phyloP scores from a whole-genome alignment of 148 eudicot genomes.

The Hydrangea macrophylla region DNA sequence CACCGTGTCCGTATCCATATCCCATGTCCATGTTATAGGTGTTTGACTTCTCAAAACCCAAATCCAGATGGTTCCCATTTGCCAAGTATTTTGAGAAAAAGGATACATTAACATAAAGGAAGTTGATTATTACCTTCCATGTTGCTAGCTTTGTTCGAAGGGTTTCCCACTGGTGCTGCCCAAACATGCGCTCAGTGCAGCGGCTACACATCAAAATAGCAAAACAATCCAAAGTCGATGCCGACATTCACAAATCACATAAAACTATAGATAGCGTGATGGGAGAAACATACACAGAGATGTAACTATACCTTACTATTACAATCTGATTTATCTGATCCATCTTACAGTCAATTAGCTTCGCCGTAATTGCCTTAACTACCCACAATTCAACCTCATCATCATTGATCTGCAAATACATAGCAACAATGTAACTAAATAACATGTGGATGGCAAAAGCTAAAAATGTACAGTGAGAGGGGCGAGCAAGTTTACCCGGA shows the following conservation, averaged over 20 bases:
- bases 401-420: constrained; percentile 54
- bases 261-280: too few species aligned
- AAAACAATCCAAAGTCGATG: neutral
- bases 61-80: neutral
- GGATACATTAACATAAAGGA: neutral
- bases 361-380: constrained; percentile 84
- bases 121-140: constrained; percentile 68
- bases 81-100: neutral
- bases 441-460: neutral
- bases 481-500: constrained; percentile 43
- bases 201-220: constrained; percentile 51
- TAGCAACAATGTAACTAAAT: neutral
- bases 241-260: neutral
- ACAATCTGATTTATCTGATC: constrained; percentile 88
- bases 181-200: constrained; percentile 78
- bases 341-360: constrained; percentile 82
- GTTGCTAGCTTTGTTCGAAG: constrained; percentile 71
- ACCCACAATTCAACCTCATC: constrained; percentile 89
- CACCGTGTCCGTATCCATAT: too few species aligned
- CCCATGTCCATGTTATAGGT: too few species aligned
- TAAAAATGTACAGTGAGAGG: neutral
- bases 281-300: neutral
- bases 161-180: constrained; percentile 68
- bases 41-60: neutral
- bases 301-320: constrained; percentile 53